phyloP scores from a whole-genome alignment of 495 filamentous ascomycete species.

The Tuber aestivum region DNA sequence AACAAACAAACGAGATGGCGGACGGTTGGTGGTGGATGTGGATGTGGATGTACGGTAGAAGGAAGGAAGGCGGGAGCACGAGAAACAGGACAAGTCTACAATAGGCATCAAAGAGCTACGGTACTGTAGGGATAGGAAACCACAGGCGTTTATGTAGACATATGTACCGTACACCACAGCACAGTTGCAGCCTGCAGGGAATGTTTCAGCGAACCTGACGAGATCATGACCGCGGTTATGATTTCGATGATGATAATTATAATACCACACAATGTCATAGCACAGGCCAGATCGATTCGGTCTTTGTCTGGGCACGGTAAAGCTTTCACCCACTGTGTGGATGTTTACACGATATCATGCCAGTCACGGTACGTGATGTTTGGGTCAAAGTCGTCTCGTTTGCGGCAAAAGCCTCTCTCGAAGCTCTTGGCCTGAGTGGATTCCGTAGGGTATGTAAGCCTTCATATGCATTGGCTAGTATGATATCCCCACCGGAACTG shows the following conservation, averaged over 20 bases:
- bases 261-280: neutral
- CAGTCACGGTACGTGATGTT: neutral
- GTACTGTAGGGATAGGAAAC: neutral
- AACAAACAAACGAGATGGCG: conserved; percentile 4
- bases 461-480: neutral
- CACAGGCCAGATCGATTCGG: neutral
- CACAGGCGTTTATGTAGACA: neutral
- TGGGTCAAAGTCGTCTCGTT: neutral
- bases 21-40: neutral
- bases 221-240: neutral
- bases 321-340: neutral
- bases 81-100: neutral
- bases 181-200: neutral
- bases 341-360: neutral
- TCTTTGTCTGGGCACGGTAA: neutral
- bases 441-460: neutral
- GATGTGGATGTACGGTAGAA: neutral
- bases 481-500: neutral
- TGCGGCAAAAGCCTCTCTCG: neutral
- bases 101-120: neutral
- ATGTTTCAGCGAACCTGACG: neutral
- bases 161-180: neutral
- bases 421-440: neutral
- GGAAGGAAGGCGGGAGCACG: neutral
- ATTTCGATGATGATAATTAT: neutral